Percentiles rank a stretch among this genome's conserved stretches.
Evolutionary conservation across 306 rosid species (phyloP).

Genomic region (Gillenia trifoliata): DNA sequence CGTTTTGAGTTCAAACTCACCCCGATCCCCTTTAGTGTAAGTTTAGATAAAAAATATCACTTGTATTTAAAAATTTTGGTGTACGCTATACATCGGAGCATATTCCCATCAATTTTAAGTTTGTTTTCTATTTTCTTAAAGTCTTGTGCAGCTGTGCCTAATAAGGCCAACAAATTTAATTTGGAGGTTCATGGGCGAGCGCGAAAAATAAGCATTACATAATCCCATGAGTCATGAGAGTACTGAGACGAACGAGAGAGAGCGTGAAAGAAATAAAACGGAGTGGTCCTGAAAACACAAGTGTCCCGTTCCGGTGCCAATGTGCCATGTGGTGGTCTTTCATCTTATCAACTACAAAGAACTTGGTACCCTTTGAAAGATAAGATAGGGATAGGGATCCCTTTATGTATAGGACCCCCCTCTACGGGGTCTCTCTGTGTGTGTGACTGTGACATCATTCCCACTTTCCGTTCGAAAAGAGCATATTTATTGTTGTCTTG

Average conservation of each 20-base stretch:
- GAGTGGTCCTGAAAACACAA: conserved; percentile 47
- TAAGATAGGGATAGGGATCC: not conserved
- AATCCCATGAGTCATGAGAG: conserved; percentile 9
- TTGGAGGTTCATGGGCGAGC: not conserved
- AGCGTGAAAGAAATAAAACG: conserved; percentile 3
- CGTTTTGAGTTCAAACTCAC: too few relatives aligned
- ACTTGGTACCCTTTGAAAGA: conserved; percentile 14
- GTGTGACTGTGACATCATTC: not conserved
- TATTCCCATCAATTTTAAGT: too few relatives aligned
- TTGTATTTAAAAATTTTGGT: too few relatives aligned
- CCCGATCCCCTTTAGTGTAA: too few relatives aligned
- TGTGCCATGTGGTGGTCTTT: conserved; percentile 33
- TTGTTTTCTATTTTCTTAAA: too few relatives aligned
- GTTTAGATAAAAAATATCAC: too few relatives aligned
- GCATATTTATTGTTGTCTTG: not conserved
- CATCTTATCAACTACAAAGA: conserved; percentile 25
- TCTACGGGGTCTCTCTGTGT: not conserved
- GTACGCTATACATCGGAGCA: too few relatives aligned
- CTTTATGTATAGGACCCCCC: conserved; percentile 18
- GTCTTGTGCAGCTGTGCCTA: too few relatives aligned
- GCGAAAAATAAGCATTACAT: not conserved
- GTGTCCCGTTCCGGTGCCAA: conserved; percentile 3
- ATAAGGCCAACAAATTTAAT: not conserved
- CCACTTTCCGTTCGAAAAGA: not conserved
- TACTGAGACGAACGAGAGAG: not conserved